Percentiles rank a stretch among this genome's conserved stretches.
These are phyloP conservation scores for Linum usitatissimum DNA, from an alignment of 345 rosid genomes.

Conservation along the genomic window DNA sequence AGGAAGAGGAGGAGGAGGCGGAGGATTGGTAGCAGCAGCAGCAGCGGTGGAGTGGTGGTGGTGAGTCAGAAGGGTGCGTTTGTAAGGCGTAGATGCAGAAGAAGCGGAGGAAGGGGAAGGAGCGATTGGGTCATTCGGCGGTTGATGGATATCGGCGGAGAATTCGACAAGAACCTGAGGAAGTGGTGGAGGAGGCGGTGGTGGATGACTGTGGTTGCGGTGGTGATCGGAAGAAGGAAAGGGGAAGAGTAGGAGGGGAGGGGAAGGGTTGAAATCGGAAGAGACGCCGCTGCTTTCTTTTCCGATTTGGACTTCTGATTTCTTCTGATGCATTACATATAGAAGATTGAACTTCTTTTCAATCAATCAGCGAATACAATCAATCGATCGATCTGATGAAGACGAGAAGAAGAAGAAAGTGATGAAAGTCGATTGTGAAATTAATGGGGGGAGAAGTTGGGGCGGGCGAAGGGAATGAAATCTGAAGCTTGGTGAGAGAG, in stretches of 20 bases:
- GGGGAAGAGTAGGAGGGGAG: slow-evolving; percentile 29
- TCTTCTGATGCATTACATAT: slow-evolving; percentile 98
- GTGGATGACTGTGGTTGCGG: background rate
- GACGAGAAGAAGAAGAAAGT: too few species aligned
- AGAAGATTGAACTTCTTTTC: background rate
- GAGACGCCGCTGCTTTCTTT: slow-evolving; percentile 99
- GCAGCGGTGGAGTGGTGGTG: background rate
- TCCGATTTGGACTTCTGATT: slow-evolving; percentile 98
- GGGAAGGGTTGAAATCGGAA: slow-evolving; percentile 84
- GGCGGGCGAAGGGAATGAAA: background rate
- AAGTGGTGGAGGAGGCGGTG: background rate
- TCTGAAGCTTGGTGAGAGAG: background rate
- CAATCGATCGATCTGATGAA: background rate
- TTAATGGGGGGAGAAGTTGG: too few species aligned
- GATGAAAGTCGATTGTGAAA: background rate
- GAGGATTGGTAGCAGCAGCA: background rate
- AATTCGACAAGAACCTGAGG: slow-evolving; percentile 29
- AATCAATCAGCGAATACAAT: background rate
- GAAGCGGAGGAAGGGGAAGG: slow-evolving; percentile 30
- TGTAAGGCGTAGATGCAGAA: slow-evolving; percentile 44
- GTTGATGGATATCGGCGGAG: slow-evolving; percentile 8
- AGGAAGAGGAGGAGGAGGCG: background rate
- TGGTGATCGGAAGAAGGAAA: slow-evolving; percentile 10
- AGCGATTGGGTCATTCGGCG: slow-evolving; percentile 36
- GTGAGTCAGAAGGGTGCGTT: slow-evolving; percentile 46